phyloP scores from a whole-genome alignment of 1,284 basidiomycete species.

The Papiliotrema terrestris region DNA sequence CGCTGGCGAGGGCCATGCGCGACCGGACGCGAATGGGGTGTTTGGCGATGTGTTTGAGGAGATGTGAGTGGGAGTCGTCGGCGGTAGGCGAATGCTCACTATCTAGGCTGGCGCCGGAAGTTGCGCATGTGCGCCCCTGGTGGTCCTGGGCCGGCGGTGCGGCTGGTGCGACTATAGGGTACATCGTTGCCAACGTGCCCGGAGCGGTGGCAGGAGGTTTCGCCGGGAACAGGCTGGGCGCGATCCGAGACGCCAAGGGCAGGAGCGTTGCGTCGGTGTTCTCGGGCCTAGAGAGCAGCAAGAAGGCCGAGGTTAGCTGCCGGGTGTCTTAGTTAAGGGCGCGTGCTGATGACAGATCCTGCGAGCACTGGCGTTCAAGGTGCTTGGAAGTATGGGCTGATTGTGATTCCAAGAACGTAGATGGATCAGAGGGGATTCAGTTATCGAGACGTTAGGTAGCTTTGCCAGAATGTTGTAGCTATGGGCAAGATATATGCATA shows the following conservation, averaged over 20 bases:
- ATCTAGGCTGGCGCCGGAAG: conserved; percentile 46
- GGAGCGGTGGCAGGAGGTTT: conserved; percentile 60
- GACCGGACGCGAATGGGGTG: conserved; percentile 73
- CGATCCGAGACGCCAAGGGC: conserved; percentile 86
- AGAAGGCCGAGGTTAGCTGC: conserved; percentile 78
- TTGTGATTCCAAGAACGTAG: too few relatives aligned
- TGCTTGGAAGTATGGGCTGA: conserved; percentile 59
- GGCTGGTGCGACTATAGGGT: conserved; percentile 63
- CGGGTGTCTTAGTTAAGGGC: background rate
- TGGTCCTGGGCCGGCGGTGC: conserved; percentile 61
- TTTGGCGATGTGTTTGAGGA: conserved; percentile 90
- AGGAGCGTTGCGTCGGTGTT: conserved; percentile 92
- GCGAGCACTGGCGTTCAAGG: conserved; percentile 80
- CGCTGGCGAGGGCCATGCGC: conserved; percentile 30
- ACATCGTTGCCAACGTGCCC: conserved; percentile 83
- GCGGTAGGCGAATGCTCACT: background rate
- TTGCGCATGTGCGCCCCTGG: conserved; percentile 43
- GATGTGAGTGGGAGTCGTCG: conserved; percentile 50
- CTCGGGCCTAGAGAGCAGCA: conserved; percentile 64
- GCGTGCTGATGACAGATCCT: conserved; percentile 62
- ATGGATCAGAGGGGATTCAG: too few relatives aligned
- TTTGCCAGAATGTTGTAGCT: too few relatives aligned
- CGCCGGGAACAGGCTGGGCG: conserved; percentile 80
- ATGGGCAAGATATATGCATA: too few relatives aligned
- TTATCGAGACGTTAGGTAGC: too few relatives aligned